These are phyloP conservation scores for Paracorniculantispora psalliotae DNA, from an alignment of 2,329 filamentous ascomycete species.

Conservation along the genomic window DNA sequence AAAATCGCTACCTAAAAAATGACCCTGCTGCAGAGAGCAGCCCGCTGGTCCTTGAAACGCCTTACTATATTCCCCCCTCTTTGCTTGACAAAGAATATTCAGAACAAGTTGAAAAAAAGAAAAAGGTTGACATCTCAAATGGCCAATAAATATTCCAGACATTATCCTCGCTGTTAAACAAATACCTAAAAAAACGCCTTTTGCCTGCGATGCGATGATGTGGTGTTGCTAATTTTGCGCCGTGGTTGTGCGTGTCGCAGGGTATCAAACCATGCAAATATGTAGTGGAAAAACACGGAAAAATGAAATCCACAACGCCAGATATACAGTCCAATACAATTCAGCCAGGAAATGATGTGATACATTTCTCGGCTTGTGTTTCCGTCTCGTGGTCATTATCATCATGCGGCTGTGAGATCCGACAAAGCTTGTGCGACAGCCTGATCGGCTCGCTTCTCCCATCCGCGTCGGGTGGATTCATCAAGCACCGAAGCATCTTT, in stretches of 20 bases:
- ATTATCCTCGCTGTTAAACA: slow-evolving; percentile 5
- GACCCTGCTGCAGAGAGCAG: background rate
- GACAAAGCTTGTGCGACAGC: slow-evolving; percentile 75
- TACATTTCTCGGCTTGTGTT: slow-evolving; percentile 18
- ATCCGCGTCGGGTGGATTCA: slow-evolving; percentile 59
- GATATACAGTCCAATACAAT: slow-evolving; percentile 3
- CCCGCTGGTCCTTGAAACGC: background rate
- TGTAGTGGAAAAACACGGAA: slow-evolving; percentile 16
- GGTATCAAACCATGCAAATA: slow-evolving; percentile 27
- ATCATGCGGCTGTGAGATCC: slow-evolving; percentile 43
- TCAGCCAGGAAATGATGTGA: background rate
- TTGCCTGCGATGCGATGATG: slow-evolving; percentile 9
- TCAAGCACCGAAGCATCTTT: slow-evolving; percentile 54
- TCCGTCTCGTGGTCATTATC: slow-evolving; percentile 19
- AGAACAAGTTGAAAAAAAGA: slow-evolving; percentile 11
- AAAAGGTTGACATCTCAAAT: slow-evolving; percentile 15
- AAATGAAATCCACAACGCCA: slow-evolving; percentile 5
- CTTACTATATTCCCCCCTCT: background rate
- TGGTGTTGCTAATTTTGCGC: background rate
- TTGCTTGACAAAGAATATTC: slow-evolving; percentile 8
- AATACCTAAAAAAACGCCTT: slow-evolving; percentile 11
- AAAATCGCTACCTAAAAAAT: background rate
- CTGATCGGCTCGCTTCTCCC: slow-evolving; percentile 70
- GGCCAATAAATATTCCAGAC: slow-evolving; percentile 15
- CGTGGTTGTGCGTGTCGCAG: slow-evolving; percentile 21